phyloP scores from a whole-genome alignment of 805 yeast species.

The Suhomyces sp. region DNA sequence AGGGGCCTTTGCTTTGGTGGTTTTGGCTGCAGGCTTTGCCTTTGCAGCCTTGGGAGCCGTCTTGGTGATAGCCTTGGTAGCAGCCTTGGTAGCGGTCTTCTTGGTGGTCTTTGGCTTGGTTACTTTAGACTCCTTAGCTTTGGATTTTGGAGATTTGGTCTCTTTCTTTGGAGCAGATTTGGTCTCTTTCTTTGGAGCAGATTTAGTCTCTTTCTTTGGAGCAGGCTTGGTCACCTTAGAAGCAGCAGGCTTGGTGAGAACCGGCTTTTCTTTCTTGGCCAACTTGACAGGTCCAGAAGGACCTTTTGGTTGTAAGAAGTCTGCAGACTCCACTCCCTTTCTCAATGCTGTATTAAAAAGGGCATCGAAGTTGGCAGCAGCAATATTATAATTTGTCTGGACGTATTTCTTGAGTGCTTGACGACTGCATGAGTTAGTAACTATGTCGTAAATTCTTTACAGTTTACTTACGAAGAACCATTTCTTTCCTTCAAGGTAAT shows the following conservation, averaged over 20 bases:
- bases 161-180: constrained; percentile 8
- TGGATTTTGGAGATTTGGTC: constrained; percentile 10
- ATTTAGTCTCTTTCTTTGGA: no score
- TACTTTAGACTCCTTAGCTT: constrained; percentile 6
- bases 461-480: constrained; percentile 60
- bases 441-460: not conserved
- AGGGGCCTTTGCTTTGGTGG: constrained; percentile 9
- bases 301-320: constrained; percentile 82
- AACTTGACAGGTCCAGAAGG: constrained; percentile 83
- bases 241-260: constrained; percentile 1
- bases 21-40: constrained; percentile 19
- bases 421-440: constrained; percentile 49
- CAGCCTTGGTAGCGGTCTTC: constrained; percentile 7
- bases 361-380: constrained; percentile 65
- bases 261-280: constrained; percentile 38
- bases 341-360: constrained; percentile 75
- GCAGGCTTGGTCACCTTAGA: constrained; percentile 20
- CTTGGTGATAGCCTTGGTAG: constrained; percentile 12
- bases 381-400: constrained; percentile 56
- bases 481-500: constrained; percentile 71
- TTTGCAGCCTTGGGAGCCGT: constrained; percentile 13
- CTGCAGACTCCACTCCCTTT: constrained; percentile 77
- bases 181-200: constrained; percentile 8
- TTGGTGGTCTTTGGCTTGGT: constrained; percentile 8
- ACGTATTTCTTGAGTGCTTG: constrained; percentile 85